A percentile compares a stretch with the other conserved stretches of the same genome.
phyloP scores from a whole-genome alignment of 768 basidiomycete species.

The Termitomyces sp. region DNA sequence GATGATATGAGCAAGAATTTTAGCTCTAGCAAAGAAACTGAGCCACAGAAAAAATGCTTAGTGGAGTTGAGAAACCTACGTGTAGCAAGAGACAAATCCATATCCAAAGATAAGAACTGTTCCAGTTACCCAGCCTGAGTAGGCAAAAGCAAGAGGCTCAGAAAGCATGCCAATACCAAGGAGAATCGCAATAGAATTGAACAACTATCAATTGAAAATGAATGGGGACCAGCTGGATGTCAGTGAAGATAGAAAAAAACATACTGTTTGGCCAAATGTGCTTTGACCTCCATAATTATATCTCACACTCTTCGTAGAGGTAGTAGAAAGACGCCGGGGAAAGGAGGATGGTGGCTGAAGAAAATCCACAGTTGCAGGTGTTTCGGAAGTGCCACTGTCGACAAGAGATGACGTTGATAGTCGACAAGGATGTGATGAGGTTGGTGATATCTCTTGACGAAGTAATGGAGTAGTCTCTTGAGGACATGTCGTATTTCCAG shows the following conservation, averaged over 20 bases:
- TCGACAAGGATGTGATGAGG: constrained; percentile 13
- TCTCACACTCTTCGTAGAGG: constrained; percentile 26
- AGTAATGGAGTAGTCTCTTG: constrained; percentile 33
- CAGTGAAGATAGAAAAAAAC: constrained; percentile 16
- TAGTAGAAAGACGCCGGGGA: constrained; percentile 31
- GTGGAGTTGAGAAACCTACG: constrained; percentile 47
- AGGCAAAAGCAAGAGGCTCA: constrained; percentile 87
- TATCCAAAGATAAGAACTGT: constrained; percentile 72
- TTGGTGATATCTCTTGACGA: constrained; percentile 28
- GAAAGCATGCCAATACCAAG: constrained; percentile 89
- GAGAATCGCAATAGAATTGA: constrained; percentile 84
- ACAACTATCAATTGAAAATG: constrained; percentile 50
- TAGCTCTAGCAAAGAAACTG: constrained; percentile 53
- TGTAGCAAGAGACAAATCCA: constrained; percentile 82
- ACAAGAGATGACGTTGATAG: neutral
- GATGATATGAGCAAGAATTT: constrained; percentile 79
- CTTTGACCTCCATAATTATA: constrained; percentile 51
- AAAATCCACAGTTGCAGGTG: neutral
- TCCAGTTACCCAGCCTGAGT: constrained; percentile 86
- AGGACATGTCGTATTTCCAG: constrained; percentile 5
- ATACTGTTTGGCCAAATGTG: constrained; percentile 71
- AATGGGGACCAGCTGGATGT: constrained; percentile 4
- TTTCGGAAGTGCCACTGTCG: neutral
- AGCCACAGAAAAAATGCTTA: neutral
- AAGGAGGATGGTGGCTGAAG: neutral